Conservation (phyloP, 78 protist genomes). For the Dictyostelium firmibasis region DNA sequence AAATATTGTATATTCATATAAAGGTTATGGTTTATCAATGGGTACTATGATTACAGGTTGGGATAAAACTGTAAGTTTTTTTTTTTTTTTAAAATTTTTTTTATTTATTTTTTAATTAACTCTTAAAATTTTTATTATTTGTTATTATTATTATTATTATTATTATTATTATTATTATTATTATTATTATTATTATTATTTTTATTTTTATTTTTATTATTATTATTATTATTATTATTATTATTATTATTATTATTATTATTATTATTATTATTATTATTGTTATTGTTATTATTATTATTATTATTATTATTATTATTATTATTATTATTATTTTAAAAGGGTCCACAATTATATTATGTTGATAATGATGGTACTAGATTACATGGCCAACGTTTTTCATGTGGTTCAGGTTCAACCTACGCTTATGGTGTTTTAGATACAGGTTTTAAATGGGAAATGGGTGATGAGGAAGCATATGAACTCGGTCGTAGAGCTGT, state of each 20-base stretch:
- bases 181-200: not conserved
- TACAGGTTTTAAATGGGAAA: slow-evolving; percentile 89
- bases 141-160: not conserved
- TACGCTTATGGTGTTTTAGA: slow-evolving; percentile 99
- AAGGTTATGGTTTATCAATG: slow-evolving; percentile 97
- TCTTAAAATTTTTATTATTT: too few relatives aligned
- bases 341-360: slow-evolving; percentile 97
- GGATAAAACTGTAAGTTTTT: slow-evolving; percentile 88
- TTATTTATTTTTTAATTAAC: too few relatives aligned
- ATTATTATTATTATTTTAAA: too few relatives aligned
- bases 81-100: not conserved
- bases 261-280: not conserved
- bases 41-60: slow-evolving; percentile 99
- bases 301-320: not conserved
- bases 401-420: slow-evolving; percentile 99
- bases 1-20: slow-evolving; percentile 96
- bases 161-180: not conserved
- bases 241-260: too few relatives aligned
- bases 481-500: slow-evolving; percentile 98
- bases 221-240: not conserved
- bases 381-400: slow-evolving; percentile 91
- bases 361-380: slow-evolving; percentile 99
- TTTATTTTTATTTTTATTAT: not conserved
- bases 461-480: slow-evolving; percentile 94
- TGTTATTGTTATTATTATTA: not conserved